A percentile compares a stretch with the other conserved stretches of the same genome.
Conservation (phyloP, 148 eudicot genomes). For the Vaccinium corymbosum region DNA sequence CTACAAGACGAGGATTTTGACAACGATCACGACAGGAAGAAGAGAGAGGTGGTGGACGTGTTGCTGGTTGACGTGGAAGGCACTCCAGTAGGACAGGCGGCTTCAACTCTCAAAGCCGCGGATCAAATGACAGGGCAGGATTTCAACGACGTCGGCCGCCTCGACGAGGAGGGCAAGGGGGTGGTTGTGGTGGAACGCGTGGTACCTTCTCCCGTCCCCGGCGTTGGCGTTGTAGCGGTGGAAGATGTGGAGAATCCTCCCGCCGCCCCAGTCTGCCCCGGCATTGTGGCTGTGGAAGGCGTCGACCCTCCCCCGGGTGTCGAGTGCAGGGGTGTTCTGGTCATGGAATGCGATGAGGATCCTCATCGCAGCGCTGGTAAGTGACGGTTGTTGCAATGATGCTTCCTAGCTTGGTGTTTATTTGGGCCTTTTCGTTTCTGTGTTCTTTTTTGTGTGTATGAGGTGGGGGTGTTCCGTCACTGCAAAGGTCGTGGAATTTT, state of each 20-base stretch:
- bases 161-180: background rate
- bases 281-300: background rate
- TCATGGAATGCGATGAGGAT: background rate
- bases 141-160: background rate
- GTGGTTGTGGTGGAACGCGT: background rate
- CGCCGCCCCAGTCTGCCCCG: background rate
- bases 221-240: no score
- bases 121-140: background rate
- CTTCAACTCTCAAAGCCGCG: background rate
- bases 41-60: background rate
- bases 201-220: background rate
- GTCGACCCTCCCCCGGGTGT: background rate
- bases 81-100: background rate
- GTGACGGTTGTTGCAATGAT: background rate
- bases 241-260: background rate
- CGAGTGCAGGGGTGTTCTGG: background rate
- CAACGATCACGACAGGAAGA: background rate
- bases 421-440: background rate
- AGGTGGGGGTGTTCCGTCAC: background rate
- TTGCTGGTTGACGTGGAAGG: background rate
- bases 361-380: background rate
- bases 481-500: background rate
- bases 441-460: background rate
- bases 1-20: background rate
- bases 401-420: background rate